Evolutionary conservation across 2,329 filamentous ascomycete species (phyloP).

Genomic region (Aspergillus versicolor): DNA sequence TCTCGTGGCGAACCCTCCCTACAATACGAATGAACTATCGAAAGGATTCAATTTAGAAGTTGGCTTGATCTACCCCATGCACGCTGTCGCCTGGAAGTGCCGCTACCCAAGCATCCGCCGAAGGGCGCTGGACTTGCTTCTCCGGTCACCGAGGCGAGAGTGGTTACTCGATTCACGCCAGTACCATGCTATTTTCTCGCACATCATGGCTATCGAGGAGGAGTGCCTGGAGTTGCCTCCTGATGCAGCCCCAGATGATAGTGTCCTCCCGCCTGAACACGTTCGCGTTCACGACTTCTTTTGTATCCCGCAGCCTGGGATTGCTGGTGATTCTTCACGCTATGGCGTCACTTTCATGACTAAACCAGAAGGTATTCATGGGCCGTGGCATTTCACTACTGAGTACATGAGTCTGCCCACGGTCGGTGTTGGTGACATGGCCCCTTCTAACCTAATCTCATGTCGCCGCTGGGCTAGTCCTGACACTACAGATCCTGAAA

Average conservation of each 20-base stretch:
- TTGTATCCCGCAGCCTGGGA: background rate
- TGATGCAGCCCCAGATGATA: background rate
- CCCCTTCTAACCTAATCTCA: background rate
- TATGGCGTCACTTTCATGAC: conserved; percentile 15
- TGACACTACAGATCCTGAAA: background rate
- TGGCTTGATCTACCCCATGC: conserved; percentile 20
- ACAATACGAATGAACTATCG: background rate
- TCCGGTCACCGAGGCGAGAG: conserved; percentile 13
- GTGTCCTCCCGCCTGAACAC: conserved; percentile 10
- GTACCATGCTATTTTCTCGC: conserved; percentile 17
- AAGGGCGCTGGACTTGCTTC: conserved; percentile 18
- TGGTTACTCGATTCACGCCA: conserved; percentile 15
- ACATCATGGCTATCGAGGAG: conserved; percentile 20
- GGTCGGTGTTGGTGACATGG: background rate
- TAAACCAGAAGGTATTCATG: conserved; percentile 11
- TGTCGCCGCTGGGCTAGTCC: background rate
- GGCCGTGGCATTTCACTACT: conserved; percentile 6
- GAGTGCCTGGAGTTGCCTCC: background rate
- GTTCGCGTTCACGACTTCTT: conserved; percentile 17
- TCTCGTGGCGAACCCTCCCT: background rate
- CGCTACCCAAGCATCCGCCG: conserved; percentile 22
- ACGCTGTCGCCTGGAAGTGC: conserved; percentile 22
- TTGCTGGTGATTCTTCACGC: background rate
- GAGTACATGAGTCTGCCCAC: conserved; percentile 3
- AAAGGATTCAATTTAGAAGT: conserved; percentile 15